Conservation (phyloP, 2,329 filamentous ascomycete species). For the Fonsecaea pugnacius region DNA sequence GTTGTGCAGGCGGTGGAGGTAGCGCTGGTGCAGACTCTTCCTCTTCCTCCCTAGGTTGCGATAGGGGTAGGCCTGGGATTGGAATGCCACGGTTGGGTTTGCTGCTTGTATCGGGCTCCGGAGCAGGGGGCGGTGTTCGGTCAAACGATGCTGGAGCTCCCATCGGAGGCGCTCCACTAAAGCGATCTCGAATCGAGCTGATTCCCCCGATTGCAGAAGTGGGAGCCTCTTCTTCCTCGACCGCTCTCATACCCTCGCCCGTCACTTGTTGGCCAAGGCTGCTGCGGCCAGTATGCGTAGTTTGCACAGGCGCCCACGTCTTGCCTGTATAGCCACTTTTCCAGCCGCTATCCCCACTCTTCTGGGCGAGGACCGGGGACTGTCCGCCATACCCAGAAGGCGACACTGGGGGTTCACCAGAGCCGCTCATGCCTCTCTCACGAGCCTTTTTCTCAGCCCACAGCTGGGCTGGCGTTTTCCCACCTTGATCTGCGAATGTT, state of each 20-base stretch:
- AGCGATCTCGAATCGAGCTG: constrained; percentile 77
- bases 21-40: constrained; percentile 55
- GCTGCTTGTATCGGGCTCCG: constrained; percentile 65
- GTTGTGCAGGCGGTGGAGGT: constrained; percentile 50
- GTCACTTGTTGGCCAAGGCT: constrained; percentile 67
- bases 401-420: constrained; percentile 54
- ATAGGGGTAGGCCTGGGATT: constrained; percentile 74
- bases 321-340: constrained; percentile 91
- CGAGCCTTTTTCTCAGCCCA: constrained; percentile 98
- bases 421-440: constrained; percentile 65
- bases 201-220: constrained; percentile 67
- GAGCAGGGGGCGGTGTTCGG: constrained; percentile 59
- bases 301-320: constrained; percentile 83
- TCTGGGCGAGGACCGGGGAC: constrained; percentile 67
- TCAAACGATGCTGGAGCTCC: constrained; percentile 55
- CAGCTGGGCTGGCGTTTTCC: constrained; percentile 93
- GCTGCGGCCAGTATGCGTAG: constrained; percentile 70
- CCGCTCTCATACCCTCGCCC: constrained; percentile 52
- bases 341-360: constrained; percentile 77
- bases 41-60: constrained; percentile 59
- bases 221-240: constrained; percentile 55
- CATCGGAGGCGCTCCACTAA: constrained; percentile 76
- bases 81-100: constrained; percentile 76
- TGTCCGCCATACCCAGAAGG: constrained; percentile 47
- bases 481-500: constrained; percentile 91